Evolutionary conservation across 495 filamentous ascomycete species (phyloP).

Genomic region (Penicillium taxi): DNA sequence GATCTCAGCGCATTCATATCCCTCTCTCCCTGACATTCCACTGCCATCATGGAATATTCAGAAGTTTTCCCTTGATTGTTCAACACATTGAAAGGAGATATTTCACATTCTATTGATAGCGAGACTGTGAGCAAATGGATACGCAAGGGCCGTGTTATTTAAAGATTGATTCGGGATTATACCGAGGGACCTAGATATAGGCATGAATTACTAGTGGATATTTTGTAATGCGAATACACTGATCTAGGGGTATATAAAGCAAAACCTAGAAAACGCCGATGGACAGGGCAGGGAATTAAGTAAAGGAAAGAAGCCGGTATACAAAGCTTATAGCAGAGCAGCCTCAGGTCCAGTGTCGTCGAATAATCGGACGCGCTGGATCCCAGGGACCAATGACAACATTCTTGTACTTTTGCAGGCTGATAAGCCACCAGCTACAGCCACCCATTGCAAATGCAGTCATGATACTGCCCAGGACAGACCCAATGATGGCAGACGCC

Average conservation of each 20-base stretch:
- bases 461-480: conserved; percentile 61
- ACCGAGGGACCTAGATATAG: too few relatives aligned
- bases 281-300: conserved; percentile 1
- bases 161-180: too few relatives aligned
- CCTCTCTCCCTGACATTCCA: conserved; percentile 14
- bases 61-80: too few relatives aligned
- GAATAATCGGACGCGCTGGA: conserved; percentile 77
- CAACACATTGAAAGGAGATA: too few relatives aligned
- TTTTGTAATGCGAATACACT: conserved; percentile 4
- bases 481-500: conserved; percentile 62
- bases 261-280: conserved; percentile 10
- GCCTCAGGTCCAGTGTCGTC: conserved; percentile 49
- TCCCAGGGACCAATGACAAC: conserved; percentile 98
- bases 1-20: conserved; percentile 11
- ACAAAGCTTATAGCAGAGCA: not conserved
- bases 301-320: not conserved
- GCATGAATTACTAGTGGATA: too few relatives aligned
- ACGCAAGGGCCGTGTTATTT: too few relatives aligned
- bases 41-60: conserved; percentile 5
- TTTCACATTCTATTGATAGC: not conserved
- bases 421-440: conserved; percentile 97
- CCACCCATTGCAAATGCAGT: conserved; percentile 78
- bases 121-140: too few relatives aligned
- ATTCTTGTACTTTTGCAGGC: conserved; percentile 97
- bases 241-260: conserved; percentile 23